Conservation (phyloP, 139 green algal species). For the Chlamydomonas urium region DNA sequence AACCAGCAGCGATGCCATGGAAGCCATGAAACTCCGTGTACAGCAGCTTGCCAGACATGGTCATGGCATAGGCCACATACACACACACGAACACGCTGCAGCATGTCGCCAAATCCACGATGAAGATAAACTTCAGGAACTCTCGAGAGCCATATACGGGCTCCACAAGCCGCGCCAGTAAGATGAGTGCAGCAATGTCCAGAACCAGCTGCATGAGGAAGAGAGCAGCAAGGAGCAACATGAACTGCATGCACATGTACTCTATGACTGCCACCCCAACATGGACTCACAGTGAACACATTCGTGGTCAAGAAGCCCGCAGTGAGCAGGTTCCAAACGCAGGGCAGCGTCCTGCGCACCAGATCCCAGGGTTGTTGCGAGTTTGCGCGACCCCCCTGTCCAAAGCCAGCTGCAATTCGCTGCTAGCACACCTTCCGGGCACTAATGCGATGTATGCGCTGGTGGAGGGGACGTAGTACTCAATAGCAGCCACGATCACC, state of each 20-base stretch:
- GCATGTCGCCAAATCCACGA: constrained; percentile 46
- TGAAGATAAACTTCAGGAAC: constrained; percentile 73
- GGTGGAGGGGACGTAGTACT: constrained; percentile 28
- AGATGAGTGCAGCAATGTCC: constrained; percentile 52
- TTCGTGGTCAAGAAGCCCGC: constrained; percentile 43
- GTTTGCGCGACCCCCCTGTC: not conserved
- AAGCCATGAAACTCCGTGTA: constrained; percentile 81
- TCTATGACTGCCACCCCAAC: not conserved
- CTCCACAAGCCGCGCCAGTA: constrained; percentile 75
- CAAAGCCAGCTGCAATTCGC: not conserved
- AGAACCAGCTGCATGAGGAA: constrained; percentile 61
- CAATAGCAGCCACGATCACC: constrained; percentile 23
- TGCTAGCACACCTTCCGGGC: constrained; percentile 40
- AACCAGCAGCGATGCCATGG: constrained; percentile 71
- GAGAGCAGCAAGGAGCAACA: not conserved
- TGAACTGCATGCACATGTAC: not conserved
- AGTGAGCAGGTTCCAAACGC: constrained; percentile 55
- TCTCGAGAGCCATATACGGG: constrained; percentile 77
- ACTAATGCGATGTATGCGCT: constrained; percentile 46
- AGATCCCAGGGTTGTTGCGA: not conserved
- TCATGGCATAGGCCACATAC: constrained; percentile 55
- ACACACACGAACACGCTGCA: constrained; percentile 58
- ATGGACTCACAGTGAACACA: constrained; percentile 40
- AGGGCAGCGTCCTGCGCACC: constrained; percentile 39
- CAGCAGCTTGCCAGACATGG: constrained; percentile 3